Evolutionary conservation across 495 filamentous ascomycete species (phyloP), one percentile per base, ranked within the genome.

Genomic region (Aspergillus mulundensis): DNA sequence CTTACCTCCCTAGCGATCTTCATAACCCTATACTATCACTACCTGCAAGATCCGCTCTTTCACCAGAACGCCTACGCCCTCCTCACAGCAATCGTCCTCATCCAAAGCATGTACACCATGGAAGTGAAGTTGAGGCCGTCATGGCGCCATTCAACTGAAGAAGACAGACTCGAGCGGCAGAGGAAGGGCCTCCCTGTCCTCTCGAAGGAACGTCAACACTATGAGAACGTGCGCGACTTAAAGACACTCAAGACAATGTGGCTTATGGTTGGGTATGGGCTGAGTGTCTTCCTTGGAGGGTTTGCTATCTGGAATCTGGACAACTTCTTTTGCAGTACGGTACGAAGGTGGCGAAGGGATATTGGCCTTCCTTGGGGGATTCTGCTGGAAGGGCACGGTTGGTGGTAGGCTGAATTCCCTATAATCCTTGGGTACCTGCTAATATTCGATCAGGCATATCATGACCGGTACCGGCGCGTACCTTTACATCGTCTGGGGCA

Each of bases 21-120:
- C 65, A 94, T 96, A 69, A 95, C 91, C 68, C 76, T 88, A 2
- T 95, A 93, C 70, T 98, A 98, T 71, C 92, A 97, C 63, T 87
- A 91, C 65, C 86, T 96, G 11, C 90, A 96, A 68, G 86, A 97
- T 63, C 94, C 94, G 0, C 76, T 83, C 0, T 98, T 97, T 70
- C 94, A 98, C 69, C 94, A 97, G 67, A 87, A 86, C 57, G 87
- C 86, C 11, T 97, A 95, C 62, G 90, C 86, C 2, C 56, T 91
- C 5, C 70, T 98, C n/a, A 96, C 92, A 0, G 76, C 79, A 3
- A 67, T 86, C 15, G 84, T 96, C 19, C 76, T 96, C n/a, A 70
- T 88, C 46, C 84, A 90, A 16, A 87, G 83, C 57, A 88, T 96
- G 80, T 91, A 88, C 62, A 84, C 93, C n/a, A 95, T 96, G 90